These are phyloP conservation scores for Tagetes patula DNA, from an alignment of 129 eudicot species.

Conservation along the genomic window DNA sequence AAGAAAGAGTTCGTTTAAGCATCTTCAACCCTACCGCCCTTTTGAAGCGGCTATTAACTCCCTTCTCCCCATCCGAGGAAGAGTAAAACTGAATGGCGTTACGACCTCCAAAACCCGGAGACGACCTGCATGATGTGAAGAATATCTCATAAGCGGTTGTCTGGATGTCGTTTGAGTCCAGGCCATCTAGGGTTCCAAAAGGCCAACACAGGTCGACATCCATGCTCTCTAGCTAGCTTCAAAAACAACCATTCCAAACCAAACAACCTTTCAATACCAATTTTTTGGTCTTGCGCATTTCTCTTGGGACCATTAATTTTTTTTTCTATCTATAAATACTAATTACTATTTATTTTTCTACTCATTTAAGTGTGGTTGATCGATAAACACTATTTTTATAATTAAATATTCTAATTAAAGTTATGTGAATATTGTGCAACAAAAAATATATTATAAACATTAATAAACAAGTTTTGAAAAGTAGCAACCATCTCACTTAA, in stretches of 20 bases:
- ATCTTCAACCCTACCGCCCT: slow-evolving; percentile 80
- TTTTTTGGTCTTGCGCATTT: slow-evolving; percentile 21
- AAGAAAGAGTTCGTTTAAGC: slow-evolving; percentile 50
- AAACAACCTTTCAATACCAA: not conserved
- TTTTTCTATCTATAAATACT: not conserved
- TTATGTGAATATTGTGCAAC: too few relatives aligned
- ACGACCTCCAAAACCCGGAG: slow-evolving; percentile 92
- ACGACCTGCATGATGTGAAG: slow-evolving; percentile 88
- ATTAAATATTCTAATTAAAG: too few relatives aligned
- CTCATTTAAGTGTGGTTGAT: too few relatives aligned
- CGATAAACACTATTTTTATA: too few relatives aligned
- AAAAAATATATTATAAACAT: too few relatives aligned
- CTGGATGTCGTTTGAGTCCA: slow-evolving; percentile 56
- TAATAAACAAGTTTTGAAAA: too few relatives aligned
- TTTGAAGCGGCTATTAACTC: slow-evolving; percentile 62
- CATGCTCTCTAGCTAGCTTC: too few relatives aligned
- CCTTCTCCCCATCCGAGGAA: slow-evolving; percentile 1
- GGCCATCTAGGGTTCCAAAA: slow-evolving; percentile 53
- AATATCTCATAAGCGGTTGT: slow-evolving; percentile 85
- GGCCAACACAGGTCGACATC: slow-evolving; percentile 47
- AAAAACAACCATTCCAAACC: too few relatives aligned
- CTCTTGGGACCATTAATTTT: slow-evolving; percentile 6
- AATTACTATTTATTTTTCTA: too few relatives aligned
- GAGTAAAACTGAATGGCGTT: slow-evolving; percentile 52
- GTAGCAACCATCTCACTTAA: too few relatives aligned